Percentiles rank a stretch among this genome's conserved stretches.
Evolutionary conservation across 2,329 filamentous ascomycete species (phyloP).

Genomic region (Monosporascus sp.): DNA sequence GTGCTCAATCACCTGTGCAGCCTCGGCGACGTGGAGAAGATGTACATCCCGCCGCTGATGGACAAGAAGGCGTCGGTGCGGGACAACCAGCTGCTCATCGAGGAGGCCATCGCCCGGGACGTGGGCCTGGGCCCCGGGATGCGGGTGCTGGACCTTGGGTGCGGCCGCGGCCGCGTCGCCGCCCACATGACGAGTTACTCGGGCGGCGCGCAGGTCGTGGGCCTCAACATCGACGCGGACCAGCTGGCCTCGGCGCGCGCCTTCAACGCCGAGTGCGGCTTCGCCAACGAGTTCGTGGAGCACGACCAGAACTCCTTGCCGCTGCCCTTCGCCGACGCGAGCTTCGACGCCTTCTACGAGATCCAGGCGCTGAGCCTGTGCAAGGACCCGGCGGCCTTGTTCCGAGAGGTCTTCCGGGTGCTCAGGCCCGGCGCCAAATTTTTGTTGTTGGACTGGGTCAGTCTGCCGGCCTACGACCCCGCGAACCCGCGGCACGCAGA

Average conservation of each 20-base stretch:
- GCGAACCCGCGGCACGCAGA: slow-evolving; percentile 40
- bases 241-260: slow-evolving; percentile 32
- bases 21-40: slow-evolving; percentile 51
- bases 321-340: slow-evolving; percentile 42
- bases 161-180: slow-evolving; percentile 47
- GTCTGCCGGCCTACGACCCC: slow-evolving; percentile 43
- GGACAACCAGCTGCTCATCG: slow-evolving; percentile 49
- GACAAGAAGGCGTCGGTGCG: slow-evolving; percentile 42
- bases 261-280: slow-evolving; percentile 27
- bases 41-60: slow-evolving; percentile 53
- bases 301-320: slow-evolving; percentile 48
- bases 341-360: slow-evolving; percentile 50
- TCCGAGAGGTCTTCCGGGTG: slow-evolving; percentile 43
- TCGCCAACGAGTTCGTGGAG: slow-evolving; percentile 40
- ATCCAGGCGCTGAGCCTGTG: slow-evolving; percentile 53
- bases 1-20: slow-evolving; percentile 51
- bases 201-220: slow-evolving; percentile 43
- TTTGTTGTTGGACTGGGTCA: slow-evolving; percentile 48
- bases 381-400: slow-evolving; percentile 41
- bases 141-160: slow-evolving; percentile 46
- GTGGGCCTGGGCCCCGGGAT: slow-evolving; percentile 40
- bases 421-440: slow-evolving; percentile 46
- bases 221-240: slow-evolving; percentile 50
- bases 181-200: slow-evolving; percentile 46
- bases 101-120: slow-evolving; percentile 43